A percentile compares a stretch with the other conserved stretches of the same genome.
phyloP scores from a whole-genome alignment of 768 basidiomycete species.

The Exidia glandulosa region DNA sequence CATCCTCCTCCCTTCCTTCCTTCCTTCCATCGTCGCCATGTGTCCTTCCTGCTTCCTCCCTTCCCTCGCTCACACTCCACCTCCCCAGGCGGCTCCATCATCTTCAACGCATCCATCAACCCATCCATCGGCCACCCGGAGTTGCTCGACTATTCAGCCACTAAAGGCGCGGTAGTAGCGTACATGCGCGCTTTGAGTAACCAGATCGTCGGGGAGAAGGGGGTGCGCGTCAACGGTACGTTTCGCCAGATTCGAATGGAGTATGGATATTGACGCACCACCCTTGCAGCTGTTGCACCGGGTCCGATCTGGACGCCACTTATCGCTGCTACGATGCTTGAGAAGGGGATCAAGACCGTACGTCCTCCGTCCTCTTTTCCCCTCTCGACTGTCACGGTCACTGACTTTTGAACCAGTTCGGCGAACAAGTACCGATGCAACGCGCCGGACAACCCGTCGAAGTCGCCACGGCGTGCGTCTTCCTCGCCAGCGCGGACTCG shows the following conservation, averaged over 20 bases:
- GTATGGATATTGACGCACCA: too few species aligned
- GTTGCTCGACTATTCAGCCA: conserved; percentile 43
- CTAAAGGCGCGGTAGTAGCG: conserved; percentile 41
- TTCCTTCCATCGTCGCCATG: too few species aligned
- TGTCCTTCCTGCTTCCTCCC: too few species aligned
- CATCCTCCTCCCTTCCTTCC: too few species aligned
- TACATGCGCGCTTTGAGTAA: conserved; percentile 39
- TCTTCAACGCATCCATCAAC: conserved; percentile 36
- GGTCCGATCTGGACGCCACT: conserved; percentile 42
- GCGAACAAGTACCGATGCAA: conserved; percentile 28
- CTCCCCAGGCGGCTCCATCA: conserved; percentile 30
- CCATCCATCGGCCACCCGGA: conserved; percentile 33
- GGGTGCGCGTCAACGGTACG: conserved; percentile 35
- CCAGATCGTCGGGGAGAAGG: conserved; percentile 38
- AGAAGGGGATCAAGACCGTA: neutral
- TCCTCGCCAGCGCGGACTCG: conserved; percentile 35
- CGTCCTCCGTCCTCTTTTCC: neutral
- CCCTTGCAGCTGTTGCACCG: conserved; percentile 23
- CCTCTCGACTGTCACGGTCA: neutral
- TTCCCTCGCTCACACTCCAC: too few species aligned
- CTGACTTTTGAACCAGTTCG: too few species aligned
- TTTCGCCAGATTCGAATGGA: conserved; percentile 8
- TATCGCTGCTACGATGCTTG: conserved; percentile 8
- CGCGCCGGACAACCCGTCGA: conserved; percentile 42
- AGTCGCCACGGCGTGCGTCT: conserved; percentile 36